These are phyloP conservation scores for Hamigera avellanea DNA, from an alignment of 495 filamentous ascomycete genomes.

Conservation along the genomic window DNA sequence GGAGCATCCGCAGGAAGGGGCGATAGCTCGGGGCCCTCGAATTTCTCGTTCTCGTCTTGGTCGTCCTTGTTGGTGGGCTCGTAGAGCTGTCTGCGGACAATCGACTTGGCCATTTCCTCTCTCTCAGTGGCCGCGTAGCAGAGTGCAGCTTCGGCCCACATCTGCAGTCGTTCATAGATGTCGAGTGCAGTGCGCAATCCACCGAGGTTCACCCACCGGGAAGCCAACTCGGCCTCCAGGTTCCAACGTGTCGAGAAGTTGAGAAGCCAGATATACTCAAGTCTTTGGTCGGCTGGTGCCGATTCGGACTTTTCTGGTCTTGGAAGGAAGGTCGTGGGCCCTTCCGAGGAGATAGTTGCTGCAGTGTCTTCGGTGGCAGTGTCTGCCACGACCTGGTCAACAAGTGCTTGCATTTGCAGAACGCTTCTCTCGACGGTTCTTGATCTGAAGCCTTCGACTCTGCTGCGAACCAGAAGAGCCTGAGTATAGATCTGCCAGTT, in stretches of 20 bases:
- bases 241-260: conserved; percentile 82
- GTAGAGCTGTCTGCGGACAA: conserved; percentile 71
- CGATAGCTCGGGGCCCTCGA: conserved; percentile 46
- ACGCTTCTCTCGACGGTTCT: conserved; percentile 81
- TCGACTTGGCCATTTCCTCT: conserved; percentile 67
- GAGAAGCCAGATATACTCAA: conserved; percentile 73
- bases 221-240: conserved; percentile 84
- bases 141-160: conserved; percentile 92
- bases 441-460: conserved; percentile 76
- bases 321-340: conserved; percentile 70
- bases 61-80: conserved; percentile 34
- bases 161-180: conserved; percentile 86
- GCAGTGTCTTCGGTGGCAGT: conserved; percentile 41
- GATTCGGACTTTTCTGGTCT: conserved; percentile 62
- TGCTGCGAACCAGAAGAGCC: conserved; percentile 72
- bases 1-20: conserved; percentile 75
- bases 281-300: conserved; percentile 60
- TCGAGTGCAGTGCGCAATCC: conserved; percentile 83
- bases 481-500: conserved; percentile 99
- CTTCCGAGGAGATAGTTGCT: conserved; percentile 10
- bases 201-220: conserved; percentile 78
- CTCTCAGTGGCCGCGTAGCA: conserved; percentile 73
- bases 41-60: conserved; percentile 46
- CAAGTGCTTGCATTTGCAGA: conserved; percentile 88
- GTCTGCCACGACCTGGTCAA: conserved; percentile 91